Evolutionary conservation across 2,329 filamentous ascomycete species (phyloP).

Genomic region (Penicillium sp.): DNA sequence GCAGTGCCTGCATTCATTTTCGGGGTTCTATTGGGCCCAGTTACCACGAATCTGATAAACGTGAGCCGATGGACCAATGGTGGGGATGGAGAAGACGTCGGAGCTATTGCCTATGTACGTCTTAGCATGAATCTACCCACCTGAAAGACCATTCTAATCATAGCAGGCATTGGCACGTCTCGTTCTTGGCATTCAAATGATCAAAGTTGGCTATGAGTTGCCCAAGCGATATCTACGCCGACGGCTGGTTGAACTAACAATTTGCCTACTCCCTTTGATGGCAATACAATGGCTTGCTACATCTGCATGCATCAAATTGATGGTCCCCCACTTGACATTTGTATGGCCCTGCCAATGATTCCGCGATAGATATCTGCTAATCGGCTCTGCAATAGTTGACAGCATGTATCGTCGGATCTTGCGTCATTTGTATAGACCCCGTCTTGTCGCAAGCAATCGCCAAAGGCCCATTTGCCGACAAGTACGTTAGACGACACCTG

Average conservation of each 20-base stretch:
- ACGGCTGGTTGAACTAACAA: slow-evolving; percentile 56
- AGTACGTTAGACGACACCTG: slow-evolving; percentile 59
- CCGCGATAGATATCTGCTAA: neutral
- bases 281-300: slow-evolving; percentile 64
- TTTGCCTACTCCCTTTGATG: slow-evolving; percentile 63
- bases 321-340: slow-evolving; percentile 57
- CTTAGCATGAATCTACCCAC: neutral
- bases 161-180: slow-evolving; percentile 55
- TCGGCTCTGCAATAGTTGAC: slow-evolving; percentile 41
- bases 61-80: slow-evolving; percentile 41
- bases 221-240: slow-evolving; percentile 57
- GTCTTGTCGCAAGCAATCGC: slow-evolving; percentile 65
- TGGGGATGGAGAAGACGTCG: slow-evolving; percentile 34
- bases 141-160: slow-evolving; percentile 4
- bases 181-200: slow-evolving; percentile 64
- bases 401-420: slow-evolving; percentile 61
- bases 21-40: slow-evolving; percentile 58
- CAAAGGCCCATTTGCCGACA: slow-evolving; percentile 65
- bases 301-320: slow-evolving; percentile 57
- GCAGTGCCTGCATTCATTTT: slow-evolving; percentile 58
- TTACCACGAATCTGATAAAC: slow-evolving; percentile 57
- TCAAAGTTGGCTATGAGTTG: slow-evolving; percentile 65
- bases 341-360: slow-evolving; percentile 16
- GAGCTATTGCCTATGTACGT: slow-evolving; percentile 47
- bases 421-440: slow-evolving; percentile 64